Evolutionary conservation across 208 protist species (phyloP).

Genomic region (Leishmania lainsoni): DNA sequence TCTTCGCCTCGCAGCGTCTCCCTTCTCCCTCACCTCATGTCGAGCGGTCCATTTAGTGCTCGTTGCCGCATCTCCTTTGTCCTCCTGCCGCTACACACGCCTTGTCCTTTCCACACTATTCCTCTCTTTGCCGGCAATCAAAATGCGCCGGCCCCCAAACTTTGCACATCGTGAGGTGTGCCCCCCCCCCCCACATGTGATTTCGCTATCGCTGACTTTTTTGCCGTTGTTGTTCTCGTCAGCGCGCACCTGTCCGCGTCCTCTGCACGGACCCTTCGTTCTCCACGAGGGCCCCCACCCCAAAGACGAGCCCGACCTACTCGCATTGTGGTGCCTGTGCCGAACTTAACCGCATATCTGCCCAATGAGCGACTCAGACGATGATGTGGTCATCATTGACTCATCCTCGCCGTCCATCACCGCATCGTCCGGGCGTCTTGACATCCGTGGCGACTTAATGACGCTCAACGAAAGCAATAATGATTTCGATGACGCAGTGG

Average conservation of each 20-base stretch:
- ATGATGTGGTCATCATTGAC: conserved; percentile 34
- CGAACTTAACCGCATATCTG: background rate
- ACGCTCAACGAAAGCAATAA: background rate
- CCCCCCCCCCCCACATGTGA: too few relatives aligned
- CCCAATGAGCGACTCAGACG: conserved; percentile 19
- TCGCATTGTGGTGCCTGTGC: background rate
- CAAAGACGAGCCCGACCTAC: background rate
- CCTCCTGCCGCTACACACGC: background rate
- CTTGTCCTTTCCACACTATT: background rate
- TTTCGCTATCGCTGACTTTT: too few relatives aligned
- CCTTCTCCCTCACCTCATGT: too few relatives aligned
- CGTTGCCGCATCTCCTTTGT: background rate
- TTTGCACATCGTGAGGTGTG: background rate
- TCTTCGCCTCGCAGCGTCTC: background rate
- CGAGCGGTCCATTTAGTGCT: background rate
- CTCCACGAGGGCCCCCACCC: background rate
- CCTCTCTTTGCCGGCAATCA: background rate
- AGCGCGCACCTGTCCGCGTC: background rate
- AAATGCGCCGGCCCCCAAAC: background rate
- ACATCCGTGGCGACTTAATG: background rate
- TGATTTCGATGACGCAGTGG: background rate
- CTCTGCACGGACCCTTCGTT: background rate
- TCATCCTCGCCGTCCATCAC: conserved; percentile 17
- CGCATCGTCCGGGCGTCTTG: background rate
- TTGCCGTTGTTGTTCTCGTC: background rate